phyloP scores from a whole-genome alignment of 495 filamentous ascomycete species.

The Aspergillus bertholletiae region DNA sequence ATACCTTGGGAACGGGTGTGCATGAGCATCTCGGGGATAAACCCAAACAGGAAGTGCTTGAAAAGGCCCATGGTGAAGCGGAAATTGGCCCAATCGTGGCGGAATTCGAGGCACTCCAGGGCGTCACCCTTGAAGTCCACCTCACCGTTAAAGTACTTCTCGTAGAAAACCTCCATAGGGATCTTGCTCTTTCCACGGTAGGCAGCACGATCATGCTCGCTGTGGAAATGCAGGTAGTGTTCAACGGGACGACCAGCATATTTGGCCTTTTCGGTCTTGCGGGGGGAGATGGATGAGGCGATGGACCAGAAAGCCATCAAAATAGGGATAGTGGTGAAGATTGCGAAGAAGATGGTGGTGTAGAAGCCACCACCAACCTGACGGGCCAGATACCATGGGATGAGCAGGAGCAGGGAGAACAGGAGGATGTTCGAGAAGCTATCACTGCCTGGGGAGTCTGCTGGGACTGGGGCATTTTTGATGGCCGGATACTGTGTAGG shows the following conservation, averaged over 20 bases:
- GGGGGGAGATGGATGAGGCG: conserved; percentile 54
- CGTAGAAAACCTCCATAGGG: conserved; percentile 63
- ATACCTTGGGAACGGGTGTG: conserved; percentile 66
- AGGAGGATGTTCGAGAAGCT: conserved; percentile 55
- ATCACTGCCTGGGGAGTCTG: conserved; percentile 54
- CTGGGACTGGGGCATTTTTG: conserved; percentile 61
- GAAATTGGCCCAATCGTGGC: conserved; percentile 69
- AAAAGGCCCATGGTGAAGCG: conserved; percentile 62
- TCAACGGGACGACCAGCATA: conserved; percentile 60
- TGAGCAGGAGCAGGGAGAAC: conserved; percentile 41
- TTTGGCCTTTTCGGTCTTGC: conserved; percentile 60
- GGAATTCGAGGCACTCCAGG: conserved; percentile 58
- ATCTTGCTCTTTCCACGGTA: conserved; percentile 62
- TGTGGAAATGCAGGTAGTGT: conserved; percentile 61
- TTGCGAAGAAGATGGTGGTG: conserved; percentile 53
- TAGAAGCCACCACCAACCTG: conserved; percentile 52
- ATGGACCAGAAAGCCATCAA: conserved; percentile 57
- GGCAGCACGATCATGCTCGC: conserved; percentile 50
- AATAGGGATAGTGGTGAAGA: conserved; percentile 54
- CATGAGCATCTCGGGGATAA: conserved; percentile 65
- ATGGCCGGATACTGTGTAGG: conserved; percentile 53
- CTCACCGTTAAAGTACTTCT: conserved; percentile 62
- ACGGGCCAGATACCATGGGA: conserved; percentile 53
- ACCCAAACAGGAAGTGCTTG: conserved; percentile 65
- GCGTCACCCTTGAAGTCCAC: conserved; percentile 65